Conservation (phyloP, 2,329 filamentous ascomycete species). For the Ceratocystis cubensis region DNA sequence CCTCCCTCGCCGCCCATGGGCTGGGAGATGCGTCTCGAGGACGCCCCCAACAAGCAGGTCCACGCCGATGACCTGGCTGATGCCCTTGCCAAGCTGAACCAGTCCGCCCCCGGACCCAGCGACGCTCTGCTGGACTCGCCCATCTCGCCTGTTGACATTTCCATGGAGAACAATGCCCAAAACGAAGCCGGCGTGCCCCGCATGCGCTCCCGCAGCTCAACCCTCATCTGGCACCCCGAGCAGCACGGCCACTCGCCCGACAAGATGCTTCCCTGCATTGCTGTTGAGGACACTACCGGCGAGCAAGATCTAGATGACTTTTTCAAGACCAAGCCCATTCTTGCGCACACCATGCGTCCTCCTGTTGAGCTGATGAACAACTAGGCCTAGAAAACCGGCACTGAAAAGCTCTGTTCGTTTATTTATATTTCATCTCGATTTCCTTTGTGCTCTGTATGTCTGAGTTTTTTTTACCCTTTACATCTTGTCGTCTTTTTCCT, state of each 20-base stretch:
- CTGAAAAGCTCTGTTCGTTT: not conserved
- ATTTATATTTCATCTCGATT: not conserved
- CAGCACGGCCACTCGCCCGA: constrained; percentile 42
- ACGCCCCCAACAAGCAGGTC: constrained; percentile 56
- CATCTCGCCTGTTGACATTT: constrained; percentile 32
- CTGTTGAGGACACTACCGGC: constrained; percentile 55
- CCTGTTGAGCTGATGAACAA: constrained; percentile 52
- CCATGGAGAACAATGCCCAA: constrained; percentile 19
- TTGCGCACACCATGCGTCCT: constrained; percentile 47
- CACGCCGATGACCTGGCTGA: constrained; percentile 57
- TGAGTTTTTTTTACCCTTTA: not conserved
- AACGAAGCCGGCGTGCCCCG: constrained; percentile 24
- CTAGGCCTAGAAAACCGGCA: constrained; percentile 23
- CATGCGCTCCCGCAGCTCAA: constrained; percentile 48
- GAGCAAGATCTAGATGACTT: constrained; percentile 33
- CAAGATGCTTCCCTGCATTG: constrained; percentile 44
- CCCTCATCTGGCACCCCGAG: constrained; percentile 52
- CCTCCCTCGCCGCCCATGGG: constrained; percentile 55
- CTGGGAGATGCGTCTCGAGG: constrained; percentile 56
- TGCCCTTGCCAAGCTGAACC: constrained; percentile 49
- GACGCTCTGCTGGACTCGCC: constrained; percentile 27
- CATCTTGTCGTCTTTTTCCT: not conserved
- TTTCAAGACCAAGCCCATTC: constrained; percentile 28
- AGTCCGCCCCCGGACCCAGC: constrained; percentile 27
- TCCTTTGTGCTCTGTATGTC: not conserved